phyloP scores from a whole-genome alignment of 164 flowering plant species.

The Aristolochia californica region DNA sequence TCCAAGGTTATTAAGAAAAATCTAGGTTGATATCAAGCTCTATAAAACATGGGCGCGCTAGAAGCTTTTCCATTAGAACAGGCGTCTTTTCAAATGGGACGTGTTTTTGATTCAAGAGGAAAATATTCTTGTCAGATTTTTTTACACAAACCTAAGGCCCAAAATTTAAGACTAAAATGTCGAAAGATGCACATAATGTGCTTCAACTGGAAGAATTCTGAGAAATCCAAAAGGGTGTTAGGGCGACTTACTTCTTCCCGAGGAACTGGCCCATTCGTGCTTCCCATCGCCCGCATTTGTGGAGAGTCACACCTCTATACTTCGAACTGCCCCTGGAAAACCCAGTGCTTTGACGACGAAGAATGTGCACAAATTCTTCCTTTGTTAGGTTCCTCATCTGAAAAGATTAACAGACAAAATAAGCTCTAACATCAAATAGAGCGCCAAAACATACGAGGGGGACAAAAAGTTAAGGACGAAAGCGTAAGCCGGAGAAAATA shows the following conservation, averaged over 20 bases:
- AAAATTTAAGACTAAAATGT: too few species aligned
- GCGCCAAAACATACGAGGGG: background rate
- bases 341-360: conserved; percentile 85
- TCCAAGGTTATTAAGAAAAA: conserved; percentile 27
- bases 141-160: too few species aligned
- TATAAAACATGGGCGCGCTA: too few species aligned
- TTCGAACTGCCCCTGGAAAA: conserved; percentile 75
- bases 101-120: too few species aligned
- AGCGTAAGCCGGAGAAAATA: background rate
- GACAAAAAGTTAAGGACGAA: background rate
- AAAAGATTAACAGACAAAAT: background rate
- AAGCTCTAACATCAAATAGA: too few species aligned
- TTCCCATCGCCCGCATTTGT: conserved; percentile 89
- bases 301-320: conserved; percentile 69
- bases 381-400: conserved; percentile 70
- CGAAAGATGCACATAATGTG: too few species aligned
- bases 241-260: conserved; percentile 71
- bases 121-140: too few species aligned
- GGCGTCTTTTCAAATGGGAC: background rate
- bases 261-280: conserved; percentile 82
- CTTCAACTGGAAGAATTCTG: background rate
- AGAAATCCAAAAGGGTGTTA: background rate
- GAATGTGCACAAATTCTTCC: conserved; percentile 80
- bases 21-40: conserved; percentile 8
- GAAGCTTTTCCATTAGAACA: too few species aligned